A percentile compares a stretch with the other conserved stretches of the same genome.
Evolutionary conservation across 345 rosid genomes (phyloP).

Genomic region (Carallia brachiata): DNA sequence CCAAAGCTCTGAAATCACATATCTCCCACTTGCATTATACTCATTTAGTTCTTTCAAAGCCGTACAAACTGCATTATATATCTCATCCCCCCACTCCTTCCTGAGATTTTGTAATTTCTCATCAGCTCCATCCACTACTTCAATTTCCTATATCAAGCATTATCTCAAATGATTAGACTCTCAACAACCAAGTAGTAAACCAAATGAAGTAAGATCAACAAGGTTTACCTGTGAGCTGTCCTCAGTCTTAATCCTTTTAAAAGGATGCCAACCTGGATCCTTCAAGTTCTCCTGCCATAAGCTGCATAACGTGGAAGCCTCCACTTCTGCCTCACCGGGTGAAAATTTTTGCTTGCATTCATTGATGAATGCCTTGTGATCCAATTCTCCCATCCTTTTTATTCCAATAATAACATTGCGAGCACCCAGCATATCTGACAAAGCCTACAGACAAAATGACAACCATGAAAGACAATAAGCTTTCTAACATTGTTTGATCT

Average conservation of each 20-base stretch:
- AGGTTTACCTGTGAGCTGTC: conserved; percentile 38
- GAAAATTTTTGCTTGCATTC: conserved; percentile 50
- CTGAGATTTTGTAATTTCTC: conserved; percentile 50
- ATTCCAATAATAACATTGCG: conserved; percentile 47
- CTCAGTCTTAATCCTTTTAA: conserved; percentile 40
- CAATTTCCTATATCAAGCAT: conserved; percentile 48
- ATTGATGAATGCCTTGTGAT: conserved; percentile 46
- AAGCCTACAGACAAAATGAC: too few species aligned
- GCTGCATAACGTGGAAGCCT: conserved; percentile 53
- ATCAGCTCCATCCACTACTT: conserved; percentile 59
- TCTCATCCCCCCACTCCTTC: conserved; percentile 65
- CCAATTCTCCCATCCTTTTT: conserved; percentile 82
- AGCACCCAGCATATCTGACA: too few species aligned
- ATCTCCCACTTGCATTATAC: conserved; percentile 76
- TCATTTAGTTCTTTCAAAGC: conserved; percentile 72
- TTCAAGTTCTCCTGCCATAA: conserved; percentile 69
- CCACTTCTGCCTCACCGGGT: conserved; percentile 46
- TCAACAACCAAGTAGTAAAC: background rate
- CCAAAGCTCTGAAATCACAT: conserved; percentile 61
- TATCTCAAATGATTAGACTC: conserved; percentile 1
- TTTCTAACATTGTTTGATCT: too few species aligned
- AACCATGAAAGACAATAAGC: conserved; percentile 36
- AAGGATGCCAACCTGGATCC: conserved; percentile 64
- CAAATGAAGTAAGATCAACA: background rate
- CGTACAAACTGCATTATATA: conserved; percentile 46